phyloP scores from a whole-genome alignment of 768 basidiomycete species.

The Tricholoma sp. region DNA sequence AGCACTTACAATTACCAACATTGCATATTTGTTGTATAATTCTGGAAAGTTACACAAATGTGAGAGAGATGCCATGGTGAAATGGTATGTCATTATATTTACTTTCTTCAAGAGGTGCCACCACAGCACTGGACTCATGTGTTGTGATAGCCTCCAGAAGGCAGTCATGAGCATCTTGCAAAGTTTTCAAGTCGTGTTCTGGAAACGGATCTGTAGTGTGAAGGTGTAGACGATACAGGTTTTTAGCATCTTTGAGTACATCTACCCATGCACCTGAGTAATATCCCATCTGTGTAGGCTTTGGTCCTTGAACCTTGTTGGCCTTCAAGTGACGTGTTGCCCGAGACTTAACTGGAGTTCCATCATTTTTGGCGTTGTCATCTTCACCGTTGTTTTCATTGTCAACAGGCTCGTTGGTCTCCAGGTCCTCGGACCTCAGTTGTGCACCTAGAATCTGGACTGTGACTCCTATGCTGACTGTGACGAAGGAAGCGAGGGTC shows the following conservation, averaged over 20 bases:
- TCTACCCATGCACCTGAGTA: background rate
- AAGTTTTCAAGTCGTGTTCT: background rate
- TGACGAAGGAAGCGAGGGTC: too few species aligned
- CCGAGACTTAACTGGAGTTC: background rate
- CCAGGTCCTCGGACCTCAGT: too few species aligned
- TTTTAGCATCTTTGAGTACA: background rate
- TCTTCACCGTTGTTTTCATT: too few species aligned
- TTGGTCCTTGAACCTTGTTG: background rate
- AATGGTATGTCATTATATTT: background rate
- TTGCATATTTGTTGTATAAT: background rate
- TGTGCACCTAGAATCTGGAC: too few species aligned
- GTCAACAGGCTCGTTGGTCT: too few species aligned
- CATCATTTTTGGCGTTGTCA: too few species aligned
- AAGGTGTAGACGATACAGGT: background rate
- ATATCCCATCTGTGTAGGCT: background rate
- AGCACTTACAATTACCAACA: background rate
- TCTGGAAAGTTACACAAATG: background rate
- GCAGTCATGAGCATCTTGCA: background rate
- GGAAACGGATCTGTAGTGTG: background rate
- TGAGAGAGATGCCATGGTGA: too few species aligned
- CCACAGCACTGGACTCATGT: background rate
- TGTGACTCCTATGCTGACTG: too few species aligned
- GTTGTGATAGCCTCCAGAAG: background rate
- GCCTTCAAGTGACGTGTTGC: background rate
- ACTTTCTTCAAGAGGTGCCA: background rate